These are phyloP conservation scores for Diutina mesorugosa DNA, from an alignment of 1,139 yeast genomes.

Conservation along the genomic window DNA sequence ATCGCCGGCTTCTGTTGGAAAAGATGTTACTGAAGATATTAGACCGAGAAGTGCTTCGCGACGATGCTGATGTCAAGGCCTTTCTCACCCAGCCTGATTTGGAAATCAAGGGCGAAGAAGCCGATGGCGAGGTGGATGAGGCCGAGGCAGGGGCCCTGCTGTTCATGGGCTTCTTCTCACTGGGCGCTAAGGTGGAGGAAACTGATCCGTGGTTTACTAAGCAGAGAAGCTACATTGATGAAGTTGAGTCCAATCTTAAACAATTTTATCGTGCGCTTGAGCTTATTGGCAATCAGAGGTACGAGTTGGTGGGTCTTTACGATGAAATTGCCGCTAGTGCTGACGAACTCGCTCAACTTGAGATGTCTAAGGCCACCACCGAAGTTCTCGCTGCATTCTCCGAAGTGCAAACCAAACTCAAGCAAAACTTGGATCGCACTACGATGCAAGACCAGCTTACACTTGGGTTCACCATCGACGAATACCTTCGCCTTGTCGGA, in stretches of 20 bases:
- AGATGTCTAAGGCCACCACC: slow-evolving; percentile 57
- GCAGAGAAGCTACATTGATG: slow-evolving; percentile 57
- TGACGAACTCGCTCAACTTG: slow-evolving; percentile 65
- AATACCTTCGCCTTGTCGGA: slow-evolving; percentile 66
- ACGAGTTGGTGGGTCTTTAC: slow-evolving; percentile 43
- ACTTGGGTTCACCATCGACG: slow-evolving; percentile 79
- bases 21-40: slow-evolving; percentile 64
- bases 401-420: slow-evolving; percentile 56
- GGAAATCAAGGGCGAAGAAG: not conserved
- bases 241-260: slow-evolving; percentile 60
- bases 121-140: slow-evolving; percentile 1
- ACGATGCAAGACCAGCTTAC: slow-evolving; percentile 82
- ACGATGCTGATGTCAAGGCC: not conserved
- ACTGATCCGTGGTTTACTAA: slow-evolving; percentile 69
- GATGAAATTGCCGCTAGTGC: slow-evolving; percentile 41
- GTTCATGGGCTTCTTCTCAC: not conserved
- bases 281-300: slow-evolving; percentile 59
- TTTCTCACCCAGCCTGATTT: not conserved
- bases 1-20: slow-evolving; percentile 76
- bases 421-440: slow-evolving; percentile 66
- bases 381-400: slow-evolving; percentile 47
- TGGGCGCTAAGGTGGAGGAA: slow-evolving; percentile 47
- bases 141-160: slow-evolving; percentile 1
- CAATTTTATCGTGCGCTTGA: slow-evolving; percentile 64
- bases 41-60: not conserved